Percentiles rank a stretch among this genome's conserved stretches.
Conservation (phyloP, 2,329 filamentous ascomycete species). For the Pseudogymnoascus sp. region DNA sequence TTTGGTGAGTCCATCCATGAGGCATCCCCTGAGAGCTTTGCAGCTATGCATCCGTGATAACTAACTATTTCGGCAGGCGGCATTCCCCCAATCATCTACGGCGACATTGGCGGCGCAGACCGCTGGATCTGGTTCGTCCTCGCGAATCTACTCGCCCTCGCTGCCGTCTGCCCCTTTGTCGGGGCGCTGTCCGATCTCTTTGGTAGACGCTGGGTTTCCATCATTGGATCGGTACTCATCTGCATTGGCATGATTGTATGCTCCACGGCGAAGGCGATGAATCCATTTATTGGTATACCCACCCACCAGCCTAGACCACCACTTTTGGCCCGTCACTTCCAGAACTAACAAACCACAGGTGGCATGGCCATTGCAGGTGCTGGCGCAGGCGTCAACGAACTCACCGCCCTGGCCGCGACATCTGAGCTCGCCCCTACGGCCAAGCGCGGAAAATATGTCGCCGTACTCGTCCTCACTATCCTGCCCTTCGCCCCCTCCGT, state of each 20-base stretch:
- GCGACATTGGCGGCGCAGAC: slow-evolving; percentile 45
- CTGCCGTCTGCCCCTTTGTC: slow-evolving; percentile 54
- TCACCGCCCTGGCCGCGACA: slow-evolving; percentile 60
- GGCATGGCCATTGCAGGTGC: slow-evolving; percentile 49
- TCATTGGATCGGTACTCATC: slow-evolving; percentile 45
- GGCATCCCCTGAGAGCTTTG: neutral
- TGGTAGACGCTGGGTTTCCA: slow-evolving; percentile 50
- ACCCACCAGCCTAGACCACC: neutral
- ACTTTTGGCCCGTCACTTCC: neutral
- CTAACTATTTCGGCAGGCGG: slow-evolving; percentile 26
- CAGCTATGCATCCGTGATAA: neutral
- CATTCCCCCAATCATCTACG: slow-evolving; percentile 45
- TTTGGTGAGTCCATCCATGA: slow-evolving; percentile 30
- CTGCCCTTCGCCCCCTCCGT: slow-evolving; percentile 54
- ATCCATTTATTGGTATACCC: slow-evolving; percentile 48
- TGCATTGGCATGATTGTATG: slow-evolving; percentile 53
- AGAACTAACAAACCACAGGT: slow-evolving; percentile 26
- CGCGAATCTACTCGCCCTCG: slow-evolving; percentile 47
- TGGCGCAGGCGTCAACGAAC: slow-evolving; percentile 59
- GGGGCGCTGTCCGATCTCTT: slow-evolving; percentile 57
- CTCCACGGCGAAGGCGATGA: slow-evolving; percentile 50
- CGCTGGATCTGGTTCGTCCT: slow-evolving; percentile 31
- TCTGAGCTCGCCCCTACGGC: slow-evolving; percentile 59
- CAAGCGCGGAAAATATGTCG: slow-evolving; percentile 55
- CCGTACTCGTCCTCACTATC: slow-evolving; percentile 50